Conservation (phyloP, 2,329 filamentous ascomycete genomes). For the Trichoderma cornu-damae region DNA sequence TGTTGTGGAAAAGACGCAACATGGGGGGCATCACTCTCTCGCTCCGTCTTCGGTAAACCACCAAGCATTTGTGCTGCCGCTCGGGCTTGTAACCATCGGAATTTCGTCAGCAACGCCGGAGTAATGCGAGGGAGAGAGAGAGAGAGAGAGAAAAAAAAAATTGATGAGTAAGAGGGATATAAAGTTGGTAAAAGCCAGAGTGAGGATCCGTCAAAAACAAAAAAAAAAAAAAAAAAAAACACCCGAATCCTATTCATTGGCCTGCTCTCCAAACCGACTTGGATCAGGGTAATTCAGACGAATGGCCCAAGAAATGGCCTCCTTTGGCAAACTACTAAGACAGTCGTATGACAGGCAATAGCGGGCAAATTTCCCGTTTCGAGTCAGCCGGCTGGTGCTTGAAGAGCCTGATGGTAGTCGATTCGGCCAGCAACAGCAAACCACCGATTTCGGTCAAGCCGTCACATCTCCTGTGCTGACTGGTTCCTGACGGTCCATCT, state of each 20-base stretch:
- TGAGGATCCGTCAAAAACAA: not conserved
- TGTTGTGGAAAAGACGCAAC: not conserved
- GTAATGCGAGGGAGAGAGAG: not conserved
- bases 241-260: not conserved
- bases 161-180: not conserved
- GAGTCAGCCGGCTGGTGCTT: not conserved
- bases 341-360: not conserved
- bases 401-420: not conserved
- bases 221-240: not conserved
- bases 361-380: not conserved
- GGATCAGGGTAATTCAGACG: not conserved
- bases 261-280: not conserved
- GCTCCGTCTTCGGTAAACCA: slow-evolving; percentile 16
- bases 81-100: not conserved
- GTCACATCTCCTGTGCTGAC: not conserved
- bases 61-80: not conserved
- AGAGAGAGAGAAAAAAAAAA: too few species aligned
- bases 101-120: not conserved
- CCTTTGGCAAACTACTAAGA: not conserved
- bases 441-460: slow-evolving; percentile 6
- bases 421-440: not conserved
- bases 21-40: slow-evolving; percentile 2
- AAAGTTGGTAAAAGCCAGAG: not conserved
- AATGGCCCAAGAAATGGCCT: not conserved
- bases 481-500: slow-evolving; percentile 4